Conservation (phyloP, 495 filamentous ascomycete species). For the Podospora didyma region DNA sequence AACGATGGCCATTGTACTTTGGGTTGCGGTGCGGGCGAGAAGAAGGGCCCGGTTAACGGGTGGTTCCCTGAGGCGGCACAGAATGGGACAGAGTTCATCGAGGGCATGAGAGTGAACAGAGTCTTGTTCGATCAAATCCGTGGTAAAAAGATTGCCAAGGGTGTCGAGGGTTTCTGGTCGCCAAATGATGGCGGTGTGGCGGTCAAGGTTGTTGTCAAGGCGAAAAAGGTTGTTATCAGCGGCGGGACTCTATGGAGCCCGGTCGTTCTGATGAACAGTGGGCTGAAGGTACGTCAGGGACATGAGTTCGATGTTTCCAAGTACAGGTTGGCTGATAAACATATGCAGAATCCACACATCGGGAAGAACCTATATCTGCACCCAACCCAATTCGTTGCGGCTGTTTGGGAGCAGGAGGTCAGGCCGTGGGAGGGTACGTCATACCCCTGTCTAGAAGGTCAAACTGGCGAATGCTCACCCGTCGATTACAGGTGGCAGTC, state of each 20-base stretch:
- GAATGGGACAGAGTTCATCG: constrained; percentile 72
- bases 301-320: background rate
- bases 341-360: constrained; percentile 66
- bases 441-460: background rate
- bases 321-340: background rate
- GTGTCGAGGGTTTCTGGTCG: constrained; percentile 69
- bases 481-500: constrained; percentile 14
- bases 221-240: constrained; percentile 78
- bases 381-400: constrained; percentile 59
- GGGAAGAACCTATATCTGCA: constrained; percentile 83
- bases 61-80: constrained; percentile 75
- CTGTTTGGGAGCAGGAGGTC: constrained; percentile 60
- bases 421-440: constrained; percentile 70
- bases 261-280: constrained; percentile 69
- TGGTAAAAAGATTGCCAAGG: constrained; percentile 56
- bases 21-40: constrained; percentile 68
- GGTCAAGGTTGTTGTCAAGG: constrained; percentile 63
- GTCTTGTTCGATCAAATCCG: constrained; percentile 58
- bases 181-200: constrained; percentile 61
- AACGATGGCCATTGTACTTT: constrained; percentile 75
- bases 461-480: background rate
- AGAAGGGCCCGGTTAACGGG: constrained; percentile 71
- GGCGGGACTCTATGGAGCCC: constrained; percentile 72
- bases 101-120: constrained; percentile 67
- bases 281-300: constrained; percentile 43